A percentile compares a stretch with the other conserved stretches of the same genome.
Evolutionary conservation across 495 filamentous ascomycete species (phyloP).

Genomic region (Aspergillus cristatus): DNA sequence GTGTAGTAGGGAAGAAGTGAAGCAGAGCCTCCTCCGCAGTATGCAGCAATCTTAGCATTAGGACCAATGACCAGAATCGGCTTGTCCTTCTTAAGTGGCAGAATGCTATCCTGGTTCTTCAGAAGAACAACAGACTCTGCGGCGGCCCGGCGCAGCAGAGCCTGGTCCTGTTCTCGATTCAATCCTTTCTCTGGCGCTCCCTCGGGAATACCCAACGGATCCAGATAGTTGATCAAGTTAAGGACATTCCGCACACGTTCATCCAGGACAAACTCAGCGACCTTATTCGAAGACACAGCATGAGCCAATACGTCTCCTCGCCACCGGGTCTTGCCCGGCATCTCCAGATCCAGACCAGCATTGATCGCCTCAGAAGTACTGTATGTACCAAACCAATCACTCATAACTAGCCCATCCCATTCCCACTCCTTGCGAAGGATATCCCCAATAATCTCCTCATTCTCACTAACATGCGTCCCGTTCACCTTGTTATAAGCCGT

Average conservation of each 20-base stretch:
- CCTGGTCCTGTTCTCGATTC: slow-evolving; percentile 54
- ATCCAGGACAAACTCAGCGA: slow-evolving; percentile 48
- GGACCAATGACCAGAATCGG: slow-evolving; percentile 71
- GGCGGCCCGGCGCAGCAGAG: slow-evolving; percentile 57
- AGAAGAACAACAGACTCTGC: slow-evolving; percentile 67
- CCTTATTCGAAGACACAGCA: slow-evolving; percentile 50
- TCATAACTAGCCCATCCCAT: slow-evolving; percentile 61
- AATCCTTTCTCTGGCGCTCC: slow-evolving; percentile 52
- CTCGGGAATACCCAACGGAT: slow-evolving; percentile 50
- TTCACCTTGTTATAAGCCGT: slow-evolving; percentile 70
- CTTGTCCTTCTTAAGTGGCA: slow-evolving; percentile 56
- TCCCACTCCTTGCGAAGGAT: slow-evolving; percentile 64
- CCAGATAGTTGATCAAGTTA: slow-evolving; percentile 54
- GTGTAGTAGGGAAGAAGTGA: slow-evolving; percentile 73
- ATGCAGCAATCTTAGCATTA: slow-evolving; percentile 67
- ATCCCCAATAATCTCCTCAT: slow-evolving; percentile 49
- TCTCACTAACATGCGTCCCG: slow-evolving; percentile 60
- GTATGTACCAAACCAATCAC: slow-evolving; percentile 68
- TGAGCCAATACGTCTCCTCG: slow-evolving; percentile 51
- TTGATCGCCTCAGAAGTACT: slow-evolving; percentile 56
- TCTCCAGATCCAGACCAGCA: slow-evolving; percentile 66
- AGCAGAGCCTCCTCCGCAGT: slow-evolving; percentile 74
- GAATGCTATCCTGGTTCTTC: slow-evolving; percentile 59
- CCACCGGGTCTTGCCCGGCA: slow-evolving; percentile 62
- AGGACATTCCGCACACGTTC: slow-evolving; percentile 54